phyloP scores from a whole-genome alignment of 2,329 filamentous ascomycete species.

The Alternaria triticimaculans region DNA sequence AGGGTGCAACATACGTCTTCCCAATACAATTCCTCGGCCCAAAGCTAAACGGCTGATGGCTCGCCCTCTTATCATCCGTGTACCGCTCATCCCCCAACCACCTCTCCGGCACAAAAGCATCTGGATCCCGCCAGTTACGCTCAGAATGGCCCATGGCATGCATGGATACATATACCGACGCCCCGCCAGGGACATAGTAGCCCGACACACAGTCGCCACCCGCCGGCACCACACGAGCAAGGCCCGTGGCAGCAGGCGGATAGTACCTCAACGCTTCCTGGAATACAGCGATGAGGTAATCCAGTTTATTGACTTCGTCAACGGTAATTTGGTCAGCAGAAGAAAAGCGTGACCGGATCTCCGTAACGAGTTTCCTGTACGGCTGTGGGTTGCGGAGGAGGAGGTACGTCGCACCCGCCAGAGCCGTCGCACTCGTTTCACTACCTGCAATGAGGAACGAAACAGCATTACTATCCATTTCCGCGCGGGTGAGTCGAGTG shows the following conservation, averaged over 20 bases:
- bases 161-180: slow-evolving; percentile 35
- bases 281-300: slow-evolving; percentile 38
- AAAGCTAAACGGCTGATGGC: slow-evolving; percentile 37
- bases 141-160: slow-evolving; percentile 41
- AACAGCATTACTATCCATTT: slow-evolving; percentile 46
- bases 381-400: slow-evolving; percentile 38
- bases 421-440: slow-evolving; percentile 56
- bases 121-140: slow-evolving; percentile 35
- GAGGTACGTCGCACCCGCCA: slow-evolving; percentile 52
- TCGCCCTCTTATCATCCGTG: slow-evolving; percentile 39
- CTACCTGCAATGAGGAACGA: slow-evolving; percentile 51
- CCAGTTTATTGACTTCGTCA: slow-evolving; percentile 31
- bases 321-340: slow-evolving; percentile 29
- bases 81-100: slow-evolving; percentile 49
- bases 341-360: slow-evolving; percentile 34
- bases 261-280: slow-evolving; percentile 37
- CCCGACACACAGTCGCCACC: slow-evolving; percentile 35
- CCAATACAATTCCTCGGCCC: slow-evolving; percentile 39
- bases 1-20: slow-evolving; percentile 33
- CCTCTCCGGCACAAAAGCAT: slow-evolving; percentile 39
- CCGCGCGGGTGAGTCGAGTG: slow-evolving; percentile 28
- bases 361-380: slow-evolving; percentile 27
- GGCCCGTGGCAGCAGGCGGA: slow-evolving; percentile 39
- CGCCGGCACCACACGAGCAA: slow-evolving; percentile 34
- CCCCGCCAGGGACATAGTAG: slow-evolving; percentile 35